Base-by-base conservation (phyloP, 2,329 filamentous ascomycete species). In the Fusarium newnesense region DNA sequence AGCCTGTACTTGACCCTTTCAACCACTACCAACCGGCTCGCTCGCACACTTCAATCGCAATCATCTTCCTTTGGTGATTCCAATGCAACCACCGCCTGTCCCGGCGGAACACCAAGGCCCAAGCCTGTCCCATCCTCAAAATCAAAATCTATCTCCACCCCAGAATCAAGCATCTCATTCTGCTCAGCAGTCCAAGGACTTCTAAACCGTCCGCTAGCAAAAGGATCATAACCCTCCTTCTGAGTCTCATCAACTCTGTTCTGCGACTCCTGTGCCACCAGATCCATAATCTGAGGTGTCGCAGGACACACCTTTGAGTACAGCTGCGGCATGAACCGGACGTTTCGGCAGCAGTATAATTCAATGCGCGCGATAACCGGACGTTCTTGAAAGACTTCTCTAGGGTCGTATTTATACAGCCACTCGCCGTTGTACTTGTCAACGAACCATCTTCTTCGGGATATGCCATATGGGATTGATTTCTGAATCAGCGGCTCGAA, bases 391-490 rank as follows among this genome's bases (percentile, higher is more conserved):
- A 54, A 54, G 10, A 18, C 50, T 13, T 0, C 24, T 6, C 13
- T 5, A 16, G 24, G 7, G 9, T 9, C 1, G 9, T 26, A 5
- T 9, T 9, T 12, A 21, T 40, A 18, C 1, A 4, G 4, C 50
- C 50, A 54, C 26, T 54, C 26, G 2, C 50, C 50, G 11, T 54
- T 54, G 50, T n/a, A 39, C 34, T n/a, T 54, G 2, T n/a, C 19
- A 3, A 54, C 5, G 2, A 54, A 5, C 50, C 50, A 54, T 7
- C 19, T 2, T 12, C 21, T 37, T 5, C 50, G 19, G 15, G 3
- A 4, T 9, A 1, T 9, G 0, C 47, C 30, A 16, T 5, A 5
- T 3, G 4, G 2, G 8, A 49, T 28, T 1, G 16, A 15, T 7
- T 5, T 28, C 7, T 37, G 5, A 8, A 39, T 19, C 5, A 37